phyloP scores from a whole-genome alignment of 164 flowering plant genomes.

The Berberis vulgaris region DNA sequence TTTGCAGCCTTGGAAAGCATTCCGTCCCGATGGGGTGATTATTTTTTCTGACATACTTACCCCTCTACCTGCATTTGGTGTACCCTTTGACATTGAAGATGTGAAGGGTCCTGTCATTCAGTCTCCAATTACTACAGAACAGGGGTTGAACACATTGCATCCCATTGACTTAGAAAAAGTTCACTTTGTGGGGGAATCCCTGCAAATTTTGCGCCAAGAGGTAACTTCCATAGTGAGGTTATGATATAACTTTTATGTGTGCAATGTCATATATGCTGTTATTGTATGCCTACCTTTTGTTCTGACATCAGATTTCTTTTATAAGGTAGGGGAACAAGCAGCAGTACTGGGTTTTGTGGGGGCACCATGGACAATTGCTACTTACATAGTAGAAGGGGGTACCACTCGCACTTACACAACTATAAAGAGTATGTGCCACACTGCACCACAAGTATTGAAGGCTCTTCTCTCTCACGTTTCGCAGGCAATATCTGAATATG shows the following conservation, averaged over 20 bases:
- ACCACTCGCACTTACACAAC: conserved; percentile 82
- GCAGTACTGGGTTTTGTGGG: conserved; percentile 97
- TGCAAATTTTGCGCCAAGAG: conserved; percentile 70
- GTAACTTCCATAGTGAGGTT: conserved; percentile 21
- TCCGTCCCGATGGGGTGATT: conserved; percentile 92
- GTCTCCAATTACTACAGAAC: conserved; percentile 41
- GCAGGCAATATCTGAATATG: conserved; percentile 70
- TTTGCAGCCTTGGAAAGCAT: conserved; percentile 98
- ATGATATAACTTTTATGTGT: background rate
- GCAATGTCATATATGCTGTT: background rate
- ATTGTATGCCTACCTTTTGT: background rate
- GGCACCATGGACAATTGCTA: conserved; percentile 97
- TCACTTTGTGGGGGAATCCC: conserved; percentile 82
- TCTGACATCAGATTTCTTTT: conserved; percentile 9
- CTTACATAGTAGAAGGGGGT: conserved; percentile 92
- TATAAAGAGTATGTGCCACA: conserved; percentile 91
- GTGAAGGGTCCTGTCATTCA: conserved; percentile 78
- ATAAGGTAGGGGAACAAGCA: conserved; percentile 73
- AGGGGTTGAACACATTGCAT: conserved; percentile 69
- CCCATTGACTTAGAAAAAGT: conserved; percentile 78
- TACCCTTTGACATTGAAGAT: conserved; percentile 86
- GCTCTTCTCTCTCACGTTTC: conserved; percentile 80
- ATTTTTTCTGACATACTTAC: conserved; percentile 99
- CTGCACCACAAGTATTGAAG: conserved; percentile 72
- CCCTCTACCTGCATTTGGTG: conserved; percentile 93